phyloP scores from a whole-genome alignment of 148 eudicot genomes.

The Rheum nobile region DNA sequence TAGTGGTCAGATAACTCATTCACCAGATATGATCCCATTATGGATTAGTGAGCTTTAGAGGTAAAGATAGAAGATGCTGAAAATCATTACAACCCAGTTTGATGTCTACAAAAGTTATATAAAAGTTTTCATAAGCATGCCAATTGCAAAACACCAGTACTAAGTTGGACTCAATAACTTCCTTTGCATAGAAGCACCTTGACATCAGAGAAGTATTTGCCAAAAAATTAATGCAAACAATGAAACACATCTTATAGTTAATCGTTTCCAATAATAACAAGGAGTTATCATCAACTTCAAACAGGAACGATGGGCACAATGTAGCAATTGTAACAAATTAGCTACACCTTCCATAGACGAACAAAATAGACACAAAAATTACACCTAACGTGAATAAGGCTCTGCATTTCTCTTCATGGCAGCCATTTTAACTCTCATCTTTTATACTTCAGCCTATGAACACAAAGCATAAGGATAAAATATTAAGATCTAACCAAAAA shows the following conservation, averaged over 20 bases:
- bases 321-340: neutral
- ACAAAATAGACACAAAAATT: constrained; percentile 1
- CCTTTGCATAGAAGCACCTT: neutral
- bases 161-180: neutral
- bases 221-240: neutral
- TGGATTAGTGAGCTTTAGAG: neutral
- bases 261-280: neutral
- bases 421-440: constrained; percentile 96
- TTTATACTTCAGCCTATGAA: constrained; percentile 80
- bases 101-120: neutral
- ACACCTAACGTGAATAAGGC: constrained; percentile 96
- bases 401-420: constrained; percentile 99
- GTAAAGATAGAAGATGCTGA: neutral
- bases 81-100: neutral
- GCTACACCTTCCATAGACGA: neutral
- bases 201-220: neutral
- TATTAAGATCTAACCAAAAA: neutral
- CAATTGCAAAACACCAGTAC: neutral
- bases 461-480: neutral
- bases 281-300: neutral
- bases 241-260: neutral
- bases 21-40: neutral
- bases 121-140: neutral
- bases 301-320: neutral
- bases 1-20: neutral